phyloP scores from a whole-genome alignment of 305 asterid species.

The Fraxinus velutina region DNA sequence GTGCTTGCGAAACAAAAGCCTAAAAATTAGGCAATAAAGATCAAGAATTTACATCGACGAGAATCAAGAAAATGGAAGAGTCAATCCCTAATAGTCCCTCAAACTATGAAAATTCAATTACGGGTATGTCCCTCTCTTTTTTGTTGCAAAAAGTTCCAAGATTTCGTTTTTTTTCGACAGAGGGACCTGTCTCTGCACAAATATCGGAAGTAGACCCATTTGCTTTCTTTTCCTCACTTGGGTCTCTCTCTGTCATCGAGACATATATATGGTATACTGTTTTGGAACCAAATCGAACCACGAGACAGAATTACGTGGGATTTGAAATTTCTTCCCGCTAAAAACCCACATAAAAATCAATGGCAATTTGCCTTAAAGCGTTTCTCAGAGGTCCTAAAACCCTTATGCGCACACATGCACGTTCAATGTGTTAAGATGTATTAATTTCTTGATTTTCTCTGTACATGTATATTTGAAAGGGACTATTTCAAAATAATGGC shows the following conservation, averaged over 20 bases:
- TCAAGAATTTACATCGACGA: constrained; percentile 18
- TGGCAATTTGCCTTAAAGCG: not conserved
- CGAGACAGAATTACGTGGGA: not conserved
- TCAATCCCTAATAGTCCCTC: constrained; percentile 25
- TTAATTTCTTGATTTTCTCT: not conserved
- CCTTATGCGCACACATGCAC: constrained; percentile 26
- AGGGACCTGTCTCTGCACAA: constrained; percentile 35
- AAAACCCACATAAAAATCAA: constrained; percentile 29
- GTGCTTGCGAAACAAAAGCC: constrained; percentile 22
- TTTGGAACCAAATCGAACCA: not conserved
- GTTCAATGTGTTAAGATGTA: not conserved
- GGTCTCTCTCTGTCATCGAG: not conserved
- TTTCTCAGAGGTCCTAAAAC: constrained; percentile 19
- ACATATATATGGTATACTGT: not conserved
- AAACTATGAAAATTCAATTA: constrained; percentile 24
- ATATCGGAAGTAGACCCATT: constrained; percentile 29
- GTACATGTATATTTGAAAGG: constrained; percentile 18
- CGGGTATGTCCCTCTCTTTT: constrained; percentile 42
- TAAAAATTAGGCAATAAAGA: not conserved
- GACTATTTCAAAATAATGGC: constrained; percentile 19
- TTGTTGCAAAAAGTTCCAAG: not conserved
- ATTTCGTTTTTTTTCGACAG: constrained; percentile 2
- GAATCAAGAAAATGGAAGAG: constrained; percentile 21
- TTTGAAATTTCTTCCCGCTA: constrained; percentile 35
- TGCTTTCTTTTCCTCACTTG: not conserved